Conservation (phyloP, 164 flowering plant genomes). For the Kalanchoe fedtschenkoi region DNA sequence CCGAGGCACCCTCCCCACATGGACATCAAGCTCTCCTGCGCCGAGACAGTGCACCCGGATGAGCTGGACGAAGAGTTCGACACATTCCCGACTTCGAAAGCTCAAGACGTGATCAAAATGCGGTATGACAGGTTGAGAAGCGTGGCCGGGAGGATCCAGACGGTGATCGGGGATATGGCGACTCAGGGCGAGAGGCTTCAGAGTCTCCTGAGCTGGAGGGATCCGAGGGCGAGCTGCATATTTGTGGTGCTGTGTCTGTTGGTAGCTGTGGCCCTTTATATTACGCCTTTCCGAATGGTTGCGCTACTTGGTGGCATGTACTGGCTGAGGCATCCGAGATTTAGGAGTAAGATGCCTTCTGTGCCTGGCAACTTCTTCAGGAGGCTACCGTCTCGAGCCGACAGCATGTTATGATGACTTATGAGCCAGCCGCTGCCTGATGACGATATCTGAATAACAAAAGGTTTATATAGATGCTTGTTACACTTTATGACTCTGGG, state of each 20-base stretch:
- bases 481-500: too few relatives aligned
- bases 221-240: constrained; percentile 3
- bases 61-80: constrained; percentile 1
- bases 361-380: constrained; percentile 5
- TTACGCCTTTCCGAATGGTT: constrained; percentile 5
- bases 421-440: too few relatives aligned
- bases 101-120: neutral
- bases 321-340: constrained; percentile 6
- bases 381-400: constrained; percentile 1
- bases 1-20: constrained; percentile 3
- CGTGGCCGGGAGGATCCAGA: constrained; percentile 5
- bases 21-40: neutral
- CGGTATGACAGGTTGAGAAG: constrained; percentile 3
- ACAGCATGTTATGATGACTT: neutral
- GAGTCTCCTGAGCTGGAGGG: constrained; percentile 2
- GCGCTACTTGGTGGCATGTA: neutral
- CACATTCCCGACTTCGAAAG: constrained; percentile 6
- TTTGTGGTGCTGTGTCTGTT: constrained; percentile 3
- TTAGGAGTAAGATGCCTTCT: constrained; percentile 7
- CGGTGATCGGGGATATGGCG: constrained; percentile 3
- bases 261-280: neutral
- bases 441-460: too few relatives aligned
- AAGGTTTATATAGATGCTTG: too few relatives aligned
- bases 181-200: constrained; percentile 3
- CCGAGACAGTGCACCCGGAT: neutral